Conservation (phyloP, 2,329 filamentous ascomycete species). For the Dryadomyces sulphureus region DNA sequence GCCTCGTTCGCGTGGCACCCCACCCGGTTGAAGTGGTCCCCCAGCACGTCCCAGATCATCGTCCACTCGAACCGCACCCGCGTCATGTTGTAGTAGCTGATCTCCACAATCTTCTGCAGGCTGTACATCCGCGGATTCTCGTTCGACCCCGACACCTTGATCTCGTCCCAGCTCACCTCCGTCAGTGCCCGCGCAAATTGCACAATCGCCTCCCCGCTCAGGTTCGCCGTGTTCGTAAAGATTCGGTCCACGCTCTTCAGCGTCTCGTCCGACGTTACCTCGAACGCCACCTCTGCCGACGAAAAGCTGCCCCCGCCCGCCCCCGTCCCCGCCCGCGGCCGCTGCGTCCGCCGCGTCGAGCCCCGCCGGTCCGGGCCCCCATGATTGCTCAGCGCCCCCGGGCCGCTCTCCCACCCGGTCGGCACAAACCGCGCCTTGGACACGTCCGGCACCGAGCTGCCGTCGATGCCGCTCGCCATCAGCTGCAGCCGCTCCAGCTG, state of each 20-base stretch:
- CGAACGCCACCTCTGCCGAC: conserved; percentile 66
- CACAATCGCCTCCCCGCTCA: conserved; percentile 88
- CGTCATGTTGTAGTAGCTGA: conserved; percentile 99
- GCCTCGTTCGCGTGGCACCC: conserved; percentile 93
- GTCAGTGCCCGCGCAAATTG: conserved; percentile 86
- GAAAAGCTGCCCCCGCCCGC: conserved; percentile 46
- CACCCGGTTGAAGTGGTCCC: conserved; percentile 95
- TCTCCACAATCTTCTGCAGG: conserved; percentile 94
- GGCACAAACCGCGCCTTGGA: conserved; percentile 64
- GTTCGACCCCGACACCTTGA: conserved; percentile 89
- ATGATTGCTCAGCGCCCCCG: conserved; percentile 5
- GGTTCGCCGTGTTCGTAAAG: conserved; percentile 88
- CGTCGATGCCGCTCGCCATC: conserved; percentile 87
- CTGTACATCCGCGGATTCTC: conserved; percentile 95
- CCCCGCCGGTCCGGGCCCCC: conserved; percentile 49
- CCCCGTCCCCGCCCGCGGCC: conserved; percentile 39
- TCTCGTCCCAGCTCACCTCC: conserved; percentile 98
- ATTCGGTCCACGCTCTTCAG: conserved; percentile 88
- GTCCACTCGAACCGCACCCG: conserved; percentile 97
- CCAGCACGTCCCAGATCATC: conserved; percentile 93
- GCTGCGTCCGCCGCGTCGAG: conserved; percentile 39
- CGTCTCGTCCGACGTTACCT: conserved; percentile 73
- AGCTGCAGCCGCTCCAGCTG: conserved; percentile 91
- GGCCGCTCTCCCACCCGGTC: conserved; percentile 17
- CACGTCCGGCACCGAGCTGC: conserved; percentile 82